A percentile compares a stretch with the other conserved stretches of the same genome.
These are phyloP conservation scores for Wickerhamomyces ciferrii DNA, from an alignment of 805 yeast genomes.

Conservation along the genomic window DNA sequence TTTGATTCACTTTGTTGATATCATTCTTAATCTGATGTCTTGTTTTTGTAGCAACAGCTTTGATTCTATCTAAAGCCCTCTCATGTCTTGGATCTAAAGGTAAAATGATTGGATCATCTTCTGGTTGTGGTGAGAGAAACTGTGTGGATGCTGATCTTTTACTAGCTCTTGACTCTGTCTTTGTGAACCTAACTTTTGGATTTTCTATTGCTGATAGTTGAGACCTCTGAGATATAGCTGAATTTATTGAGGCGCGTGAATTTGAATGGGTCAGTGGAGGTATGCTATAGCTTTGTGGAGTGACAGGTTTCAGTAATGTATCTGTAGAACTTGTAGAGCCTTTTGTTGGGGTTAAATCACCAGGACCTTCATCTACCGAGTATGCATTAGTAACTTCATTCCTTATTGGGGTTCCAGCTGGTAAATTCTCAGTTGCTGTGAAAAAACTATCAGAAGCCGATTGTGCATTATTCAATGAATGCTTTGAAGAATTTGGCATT, in stretches of 20 bases:
- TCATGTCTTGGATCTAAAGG: slow-evolving; percentile 14
- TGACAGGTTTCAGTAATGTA: background rate
- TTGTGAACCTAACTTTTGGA: background rate
- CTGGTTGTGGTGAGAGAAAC: slow-evolving; percentile 4
- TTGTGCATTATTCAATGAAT: background rate
- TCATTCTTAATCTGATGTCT: slow-evolving; percentile 11
- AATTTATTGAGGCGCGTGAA: background rate
- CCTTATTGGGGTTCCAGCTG: background rate
- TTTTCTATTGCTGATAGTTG: background rate
- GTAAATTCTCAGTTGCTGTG: background rate
- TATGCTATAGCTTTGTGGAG: background rate
- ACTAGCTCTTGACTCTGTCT: slow-evolving; percentile 1
- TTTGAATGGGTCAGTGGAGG: background rate
- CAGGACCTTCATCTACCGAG: background rate
- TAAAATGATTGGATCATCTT: background rate
- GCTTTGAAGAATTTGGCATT: background rate
- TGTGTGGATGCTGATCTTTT: background rate
- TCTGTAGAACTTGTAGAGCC: background rate
- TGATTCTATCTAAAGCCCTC: slow-evolving; percentile 17
- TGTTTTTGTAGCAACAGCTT: slow-evolving; percentile 18
- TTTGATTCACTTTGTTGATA: slow-evolving; percentile 9
- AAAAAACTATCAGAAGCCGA: background rate
- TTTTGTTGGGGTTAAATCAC: background rate
- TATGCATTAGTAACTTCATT: background rate
- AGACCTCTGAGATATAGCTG: background rate